Evolutionary conservation across 176 grass and related monocot genomes (phyloP), one percentile per base, ranked within the genome.

Genomic region (Avena insularis): DNA sequence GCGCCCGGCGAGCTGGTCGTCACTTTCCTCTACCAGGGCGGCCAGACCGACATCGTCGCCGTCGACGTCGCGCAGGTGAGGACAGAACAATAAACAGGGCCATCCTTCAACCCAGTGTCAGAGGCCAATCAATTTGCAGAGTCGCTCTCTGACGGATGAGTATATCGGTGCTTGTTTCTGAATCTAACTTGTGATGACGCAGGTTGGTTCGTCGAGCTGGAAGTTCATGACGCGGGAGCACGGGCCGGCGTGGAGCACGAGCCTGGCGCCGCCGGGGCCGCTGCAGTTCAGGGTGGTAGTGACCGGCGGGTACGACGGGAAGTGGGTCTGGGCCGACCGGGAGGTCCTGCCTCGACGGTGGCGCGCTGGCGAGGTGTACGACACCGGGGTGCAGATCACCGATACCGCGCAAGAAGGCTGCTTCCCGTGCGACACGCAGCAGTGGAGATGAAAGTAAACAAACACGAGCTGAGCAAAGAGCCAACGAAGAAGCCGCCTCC

Each of bases 41-140:
- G 96, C 46, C 96, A 98, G 51, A 98, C 96, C 19, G 96, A 98
- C 86, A 96, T 98, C 73, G 89, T 96, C 3, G 93, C 87, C 58
- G 93, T 94, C n/a, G 96, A 98, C 87, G 93, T 98, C 21, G 93
- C 96, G 0, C 71, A 86, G 96, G 96, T 98, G 23, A 23, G 23
- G 23, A 85, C 55, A 57, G 17, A 57, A 19, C 4, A 2, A 4
- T 4, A 74, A 45, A 57, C 43, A 46, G 5, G n/a, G 17, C 15
- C 1, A 70, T 19, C 62, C 62, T 29, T 25, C 25, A 2, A 16
- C 62, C 35, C 35, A 36, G 35, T 4, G 3, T 36, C 60, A 31
- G 12, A 4, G 5, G 1, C 9, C 13, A 8, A 49, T 49, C 47
- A 49, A 49, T 8, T 12, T 49, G 47, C 1, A 9, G 47, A 2